These are phyloP conservation scores for Alternaria sp. DNA, from an alignment of 2,329 filamentous ascomycete species.

Conservation along the genomic window DNA sequence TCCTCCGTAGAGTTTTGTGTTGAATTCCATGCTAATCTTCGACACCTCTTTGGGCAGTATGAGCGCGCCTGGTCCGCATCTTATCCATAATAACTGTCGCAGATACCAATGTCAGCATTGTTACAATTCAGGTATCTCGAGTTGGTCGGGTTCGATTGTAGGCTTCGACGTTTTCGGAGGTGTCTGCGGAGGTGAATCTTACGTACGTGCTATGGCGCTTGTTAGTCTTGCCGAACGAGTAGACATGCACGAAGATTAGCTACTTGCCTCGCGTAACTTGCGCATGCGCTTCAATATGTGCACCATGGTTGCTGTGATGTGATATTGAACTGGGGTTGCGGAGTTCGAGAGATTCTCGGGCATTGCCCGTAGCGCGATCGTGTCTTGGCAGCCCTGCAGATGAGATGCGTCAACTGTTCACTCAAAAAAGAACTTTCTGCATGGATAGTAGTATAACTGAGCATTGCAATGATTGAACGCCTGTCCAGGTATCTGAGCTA, in stretches of 20 bases:
- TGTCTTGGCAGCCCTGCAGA: slow-evolving; percentile 17
- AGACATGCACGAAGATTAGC: not conserved
- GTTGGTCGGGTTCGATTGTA: not conserved
- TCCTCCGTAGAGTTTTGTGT: slow-evolving; percentile 65
- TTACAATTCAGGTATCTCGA: not conserved
- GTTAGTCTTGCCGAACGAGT: slow-evolving; percentile 28
- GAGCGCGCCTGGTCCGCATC: slow-evolving; percentile 82
- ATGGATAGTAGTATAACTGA: not conserved
- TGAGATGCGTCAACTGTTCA: not conserved
- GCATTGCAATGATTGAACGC: slow-evolving; percentile 5
- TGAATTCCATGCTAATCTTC: slow-evolving; percentile 77
- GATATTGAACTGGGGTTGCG: slow-evolving; percentile 21
- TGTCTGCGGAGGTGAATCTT: slow-evolving; percentile 12
- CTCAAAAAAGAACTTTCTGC: not conserved
- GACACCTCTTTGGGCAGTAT: slow-evolving; percentile 78
- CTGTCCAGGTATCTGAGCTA: slow-evolving; percentile 2
- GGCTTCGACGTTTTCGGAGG: slow-evolving; percentile 21
- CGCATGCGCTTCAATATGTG: slow-evolving; percentile 73
- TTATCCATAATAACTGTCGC: slow-evolving; percentile 72
- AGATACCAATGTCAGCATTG: slow-evolving; percentile 8
- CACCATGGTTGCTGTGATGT: slow-evolving; percentile 53
- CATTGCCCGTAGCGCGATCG: slow-evolving; percentile 12
- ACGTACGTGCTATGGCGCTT: slow-evolving; percentile 40
- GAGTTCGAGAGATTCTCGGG: slow-evolving; percentile 36
- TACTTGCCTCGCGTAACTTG: slow-evolving; percentile 72